Evolutionary conservation across 805 yeast genomes (phyloP).

Genomic region (Teunomyces atbi): DNA sequence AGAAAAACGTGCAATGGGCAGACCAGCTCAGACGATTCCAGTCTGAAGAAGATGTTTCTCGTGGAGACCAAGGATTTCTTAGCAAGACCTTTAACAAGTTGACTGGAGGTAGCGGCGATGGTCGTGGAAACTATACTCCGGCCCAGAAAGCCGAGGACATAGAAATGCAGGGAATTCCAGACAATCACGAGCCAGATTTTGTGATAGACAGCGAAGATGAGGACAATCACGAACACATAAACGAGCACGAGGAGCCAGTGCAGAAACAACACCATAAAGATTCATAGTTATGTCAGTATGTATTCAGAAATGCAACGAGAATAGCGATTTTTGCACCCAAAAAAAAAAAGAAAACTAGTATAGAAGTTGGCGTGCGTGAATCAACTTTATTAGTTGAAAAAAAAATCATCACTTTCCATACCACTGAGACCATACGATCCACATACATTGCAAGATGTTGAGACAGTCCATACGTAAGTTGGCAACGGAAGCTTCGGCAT

Average conservation of each 20-base stretch:
- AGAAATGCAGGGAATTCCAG: slow-evolving; percentile 7
- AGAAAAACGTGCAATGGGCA: slow-evolving; percentile 49
- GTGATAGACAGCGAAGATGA: slow-evolving; percentile 53
- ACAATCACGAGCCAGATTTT: slow-evolving; percentile 26
- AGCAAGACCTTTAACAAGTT: slow-evolving; percentile 34
- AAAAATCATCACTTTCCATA: not conserved
- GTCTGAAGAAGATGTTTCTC: slow-evolving; percentile 18
- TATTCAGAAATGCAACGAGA: not conserved
- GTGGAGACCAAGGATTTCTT: slow-evolving; percentile 34
- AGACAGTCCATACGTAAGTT: slow-evolving; percentile 27
- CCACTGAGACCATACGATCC: not conserved
- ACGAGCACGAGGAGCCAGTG: not conserved
- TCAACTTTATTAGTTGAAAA: not conserved
- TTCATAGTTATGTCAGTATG: not conserved
- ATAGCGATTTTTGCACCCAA: not conserved
- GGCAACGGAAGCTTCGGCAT: slow-evolving; percentile 25
- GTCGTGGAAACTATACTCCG: slow-evolving; percentile 26
- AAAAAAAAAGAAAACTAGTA: not conserved
- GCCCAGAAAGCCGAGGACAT: slow-evolving; percentile 25
- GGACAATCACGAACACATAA: slow-evolving; percentile 5
- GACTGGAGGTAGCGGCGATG: slow-evolving; percentile 20
- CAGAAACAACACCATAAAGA: not conserved
- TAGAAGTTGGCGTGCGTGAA: not conserved
- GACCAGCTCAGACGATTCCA: slow-evolving; percentile 39
- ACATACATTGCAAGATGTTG: slow-evolving; percentile 17